phyloP scores from a whole-genome alignment of 352 stramenopile species.

The Phytopythium montanum region DNA sequence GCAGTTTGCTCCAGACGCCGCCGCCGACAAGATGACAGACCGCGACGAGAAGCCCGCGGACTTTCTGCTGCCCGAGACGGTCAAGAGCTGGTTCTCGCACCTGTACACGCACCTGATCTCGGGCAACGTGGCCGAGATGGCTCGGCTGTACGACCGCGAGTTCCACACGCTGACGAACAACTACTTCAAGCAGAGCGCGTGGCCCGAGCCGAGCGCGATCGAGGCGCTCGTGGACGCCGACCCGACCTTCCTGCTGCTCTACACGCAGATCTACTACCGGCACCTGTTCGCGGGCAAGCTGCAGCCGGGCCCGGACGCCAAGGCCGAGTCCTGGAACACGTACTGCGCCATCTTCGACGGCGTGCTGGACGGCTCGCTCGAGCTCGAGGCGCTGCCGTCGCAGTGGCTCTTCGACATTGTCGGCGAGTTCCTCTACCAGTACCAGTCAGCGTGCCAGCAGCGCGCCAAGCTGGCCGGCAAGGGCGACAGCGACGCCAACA shows the following conservation, averaged over 20 bases:
- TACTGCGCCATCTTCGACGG: slow-evolving; percentile 95
- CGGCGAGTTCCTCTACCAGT: slow-evolving; percentile 99
- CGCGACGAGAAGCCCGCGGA: slow-evolving; percentile 85
- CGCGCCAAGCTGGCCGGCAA: slow-evolving; percentile 80
- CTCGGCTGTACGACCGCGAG: slow-evolving; percentile 85
- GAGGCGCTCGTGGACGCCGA: slow-evolving; percentile 84
- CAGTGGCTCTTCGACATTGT: slow-evolving; percentile 99
- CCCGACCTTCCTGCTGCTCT: slow-evolving; percentile 93
- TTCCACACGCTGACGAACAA: slow-evolving; percentile 87
- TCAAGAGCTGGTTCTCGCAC: slow-evolving; percentile 88
- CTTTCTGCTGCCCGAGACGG: slow-evolving; percentile 83
- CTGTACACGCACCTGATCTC: slow-evolving; percentile 85
- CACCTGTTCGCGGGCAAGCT: slow-evolving; percentile 92
- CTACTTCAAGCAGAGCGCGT: slow-evolving; percentile 95
- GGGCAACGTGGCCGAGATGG: slow-evolving; percentile 81
- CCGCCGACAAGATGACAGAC: slow-evolving; percentile 47
- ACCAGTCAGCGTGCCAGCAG: slow-evolving; percentile 98
- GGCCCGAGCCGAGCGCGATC: slow-evolving; percentile 89
- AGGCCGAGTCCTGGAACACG: slow-evolving; percentile 91
- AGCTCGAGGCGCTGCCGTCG: slow-evolving; percentile 86
- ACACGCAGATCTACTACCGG: slow-evolving; percentile 96
- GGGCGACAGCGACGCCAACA: slow-evolving; percentile 43
- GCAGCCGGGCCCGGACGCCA: slow-evolving; percentile 85
- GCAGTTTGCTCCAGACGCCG: not conserved
- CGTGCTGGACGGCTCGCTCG: slow-evolving; percentile 82